Evolutionary conservation across 164 flowering plant genomes (phyloP), one percentile per base, ranked within the genome.

Genomic region (Amborella trichopoda): DNA sequence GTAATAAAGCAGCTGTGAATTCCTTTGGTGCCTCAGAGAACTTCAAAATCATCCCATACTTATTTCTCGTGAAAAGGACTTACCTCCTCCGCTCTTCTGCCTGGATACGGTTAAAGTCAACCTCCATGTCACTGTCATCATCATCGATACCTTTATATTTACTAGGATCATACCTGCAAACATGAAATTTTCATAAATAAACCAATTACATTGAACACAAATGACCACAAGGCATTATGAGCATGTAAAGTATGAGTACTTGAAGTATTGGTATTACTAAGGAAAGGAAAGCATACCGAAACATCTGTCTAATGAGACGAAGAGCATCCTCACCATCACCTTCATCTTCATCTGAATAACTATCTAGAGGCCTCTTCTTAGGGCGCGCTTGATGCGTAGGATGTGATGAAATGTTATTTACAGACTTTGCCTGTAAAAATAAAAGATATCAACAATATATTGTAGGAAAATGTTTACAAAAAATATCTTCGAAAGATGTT

Each of bases 81-180:
- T 43, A 82, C 99, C 99, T 93, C 28, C 68, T 60, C 26, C 17
- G 61, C 52, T 93, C 99, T 60, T 93, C 99, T 56, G 5, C 52
- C 63, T 55, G 30, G 28, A 93, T 88, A 23, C 79, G 80, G 16
- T 75, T 75, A 56, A 77, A 93, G 48, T 66, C 67, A 24, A 86
- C 94, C 61, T 88, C 96, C 99, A 93, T 88, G 59, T 79, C 83
- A 40, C 89, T 72, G 56, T 55, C 77, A 63, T 91, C 96, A 42
- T 80, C 89, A 50, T 78, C 81, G 44, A 37, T 58, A 24, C 53
- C 63, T 19, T 39, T 46, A 67, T 44, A 82, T 39, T 64, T 76
- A 0, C 45, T 41, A 2, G 87, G 90, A 52, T 78, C 62, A 54
- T 80, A 80, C 45, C 94, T 85, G 84, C 49, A 72, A 49, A n/a